Evolutionary conservation across 257 asterid genomes (phyloP).

Genomic region (Solanum stenotomum): DNA sequence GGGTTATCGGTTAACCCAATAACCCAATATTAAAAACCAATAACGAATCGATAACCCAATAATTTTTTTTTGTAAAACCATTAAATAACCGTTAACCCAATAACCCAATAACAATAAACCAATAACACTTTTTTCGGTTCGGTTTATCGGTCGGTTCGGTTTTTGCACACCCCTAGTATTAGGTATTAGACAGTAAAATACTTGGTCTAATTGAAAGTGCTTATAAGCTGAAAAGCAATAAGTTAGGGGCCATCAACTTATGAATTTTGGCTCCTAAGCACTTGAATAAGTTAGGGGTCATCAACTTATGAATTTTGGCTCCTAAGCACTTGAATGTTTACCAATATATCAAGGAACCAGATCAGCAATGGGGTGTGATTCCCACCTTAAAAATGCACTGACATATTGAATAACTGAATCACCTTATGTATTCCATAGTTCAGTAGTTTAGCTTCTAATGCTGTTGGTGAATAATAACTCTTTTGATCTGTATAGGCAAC

Average conservation of each 20-base stretch:
- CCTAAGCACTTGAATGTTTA: background rate
- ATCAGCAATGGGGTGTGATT: background rate
- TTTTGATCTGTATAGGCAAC: constrained; percentile 44
- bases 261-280: background rate
- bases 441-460: background rate
- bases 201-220: background rate
- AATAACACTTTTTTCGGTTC: no score
- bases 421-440: background rate
- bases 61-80: no score
- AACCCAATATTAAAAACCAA: no score
- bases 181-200: background rate
- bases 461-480: background rate
- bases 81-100: no score
- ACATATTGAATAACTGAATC: background rate
- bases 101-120: no score
- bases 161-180: no score
- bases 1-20: no score
- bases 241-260: background rate
- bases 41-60: no score
- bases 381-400: background rate
- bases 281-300: no score
- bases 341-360: background rate
- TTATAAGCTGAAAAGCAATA: background rate
- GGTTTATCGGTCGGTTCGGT: no score
- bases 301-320: background rate